These are phyloP conservation scores for Flammula alnicola DNA, from an alignment of 1,284 basidiomycete species.

Conservation along the genomic window DNA sequence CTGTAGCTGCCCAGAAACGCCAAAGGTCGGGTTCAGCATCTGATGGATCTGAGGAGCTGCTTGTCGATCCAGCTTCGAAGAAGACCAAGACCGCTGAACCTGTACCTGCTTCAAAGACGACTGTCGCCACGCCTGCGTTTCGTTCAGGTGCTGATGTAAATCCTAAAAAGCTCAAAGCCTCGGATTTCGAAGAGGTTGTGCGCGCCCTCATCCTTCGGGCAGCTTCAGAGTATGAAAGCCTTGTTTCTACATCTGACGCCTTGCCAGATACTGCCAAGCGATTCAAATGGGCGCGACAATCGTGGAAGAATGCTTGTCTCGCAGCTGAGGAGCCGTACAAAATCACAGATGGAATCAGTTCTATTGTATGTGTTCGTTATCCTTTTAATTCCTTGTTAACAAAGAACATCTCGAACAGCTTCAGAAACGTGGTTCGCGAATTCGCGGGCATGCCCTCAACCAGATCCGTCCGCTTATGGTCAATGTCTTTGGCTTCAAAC, in stretches of 20 bases:
- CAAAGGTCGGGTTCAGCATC: too few species aligned
- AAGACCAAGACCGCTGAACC: too few species aligned
- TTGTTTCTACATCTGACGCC: conserved; percentile 10
- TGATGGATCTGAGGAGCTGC: too few species aligned
- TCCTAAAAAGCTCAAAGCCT: conserved; percentile 13
- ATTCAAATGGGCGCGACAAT: conserved; percentile 10
- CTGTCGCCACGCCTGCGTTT: not conserved
- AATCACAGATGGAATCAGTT: conserved; percentile 4
- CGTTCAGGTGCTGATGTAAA: conserved; percentile 5
- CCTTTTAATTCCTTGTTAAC: not conserved
- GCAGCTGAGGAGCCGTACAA: conserved; percentile 4
- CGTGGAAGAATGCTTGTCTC: conserved; percentile 3
- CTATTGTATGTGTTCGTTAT: conserved; percentile 3
- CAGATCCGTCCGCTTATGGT: conserved; percentile 6
- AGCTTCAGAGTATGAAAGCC: conserved; percentile 11
- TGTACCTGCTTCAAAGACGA: too few species aligned
- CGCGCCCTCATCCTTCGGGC: conserved; percentile 9
- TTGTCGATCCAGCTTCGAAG: too few species aligned
- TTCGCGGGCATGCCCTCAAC: conserved; percentile 13
- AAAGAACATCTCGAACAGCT: not conserved
- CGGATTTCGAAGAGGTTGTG: conserved; percentile 13
- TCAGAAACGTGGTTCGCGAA: conserved; percentile 5
- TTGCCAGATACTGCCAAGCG: conserved; percentile 11
- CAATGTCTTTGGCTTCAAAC: conserved; percentile 14
- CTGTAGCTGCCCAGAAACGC: too few species aligned